Evolutionary conservation across 2,329 filamentous ascomycete species (phyloP), one percentile per base, ranked within the genome.

Genomic region (Alternaria ventricosa): DNA sequence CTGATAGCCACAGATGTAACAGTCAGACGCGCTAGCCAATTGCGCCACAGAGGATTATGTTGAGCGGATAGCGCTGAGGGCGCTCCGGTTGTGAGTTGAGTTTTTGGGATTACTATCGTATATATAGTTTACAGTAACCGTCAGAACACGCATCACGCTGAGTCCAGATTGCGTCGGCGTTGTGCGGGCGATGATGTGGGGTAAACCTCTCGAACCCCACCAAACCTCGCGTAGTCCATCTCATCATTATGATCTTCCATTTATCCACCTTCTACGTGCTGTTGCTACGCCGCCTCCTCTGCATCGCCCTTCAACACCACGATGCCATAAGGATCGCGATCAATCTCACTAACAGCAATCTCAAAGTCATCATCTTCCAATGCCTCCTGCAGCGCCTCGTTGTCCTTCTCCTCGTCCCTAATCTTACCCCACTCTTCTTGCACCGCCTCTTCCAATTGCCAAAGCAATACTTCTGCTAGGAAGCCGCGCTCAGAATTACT

Each of bases 401-500:
- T 74, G 6, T 67, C 71, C 36, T 75, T 67, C 62, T 83, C 81
- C 61, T 85, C 82, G 28, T 78, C 77, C 43, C 84, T 79, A 8
- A 85, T 65, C 41, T 69, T 78, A 54, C 81, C 75, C 88, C 88
- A 90, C 68, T 87, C 85, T 53, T 83, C 80, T 57, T 80, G 82
- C 33, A 97, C 79, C 63, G 84, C 81, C 43, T 83, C 82, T 71
- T 89, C 83, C 71, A 97, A 81, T 78, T 89, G 88, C 18, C 84
- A 84, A 71, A 86, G 86, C 82, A 99, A 86, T 50, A 92, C 88
- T 63, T 90, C 85, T 62, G 86, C 86, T 72, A 99, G 81, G 76
- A 95, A 99, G 0, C 89, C 90, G 36, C 96, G 85, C 83, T 99
- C 96, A 0, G 92, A 96, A 79, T 98, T 98, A 71, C 92, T 95